Conservation (phyloP, 768 basidiomycete genomes). For the Tephrocybe sp. region DNA sequence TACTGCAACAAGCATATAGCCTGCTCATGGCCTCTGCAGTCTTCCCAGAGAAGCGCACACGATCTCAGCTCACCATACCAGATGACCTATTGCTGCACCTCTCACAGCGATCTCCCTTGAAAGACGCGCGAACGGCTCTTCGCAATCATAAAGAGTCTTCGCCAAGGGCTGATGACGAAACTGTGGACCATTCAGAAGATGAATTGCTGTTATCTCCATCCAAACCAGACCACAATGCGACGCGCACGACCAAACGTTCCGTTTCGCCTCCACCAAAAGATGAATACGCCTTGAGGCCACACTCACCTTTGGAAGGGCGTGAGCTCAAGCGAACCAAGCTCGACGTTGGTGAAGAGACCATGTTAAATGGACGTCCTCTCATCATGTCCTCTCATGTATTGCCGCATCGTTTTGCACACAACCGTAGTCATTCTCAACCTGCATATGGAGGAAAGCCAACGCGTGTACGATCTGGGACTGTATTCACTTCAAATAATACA, state of each 20-base stretch:
- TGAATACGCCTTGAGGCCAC: slow-evolving; percentile 23
- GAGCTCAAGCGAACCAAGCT: slow-evolving; percentile 36
- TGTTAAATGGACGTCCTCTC: slow-evolving; percentile 13
- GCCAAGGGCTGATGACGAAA: slow-evolving; percentile 7
- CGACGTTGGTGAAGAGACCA: slow-evolving; percentile 16
- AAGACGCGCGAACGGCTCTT: slow-evolving; percentile 42
- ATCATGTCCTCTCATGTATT: slow-evolving; percentile 9
- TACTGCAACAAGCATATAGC: neutral
- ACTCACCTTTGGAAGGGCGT: slow-evolving; percentile 26
- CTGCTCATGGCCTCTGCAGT: slow-evolving; percentile 8
- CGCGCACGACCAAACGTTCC: slow-evolving; percentile 33
- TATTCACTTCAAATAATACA: slow-evolving; percentile 18
- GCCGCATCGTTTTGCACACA: slow-evolving; percentile 21
- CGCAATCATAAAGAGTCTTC: slow-evolving; percentile 14
- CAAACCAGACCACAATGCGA: slow-evolving; percentile 21
- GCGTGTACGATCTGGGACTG: slow-evolving; percentile 24
- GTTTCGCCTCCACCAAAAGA: slow-evolving; percentile 33
- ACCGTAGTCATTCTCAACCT: slow-evolving; percentile 35
- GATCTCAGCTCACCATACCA: slow-evolving; percentile 50
- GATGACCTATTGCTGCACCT: slow-evolving; percentile 41
- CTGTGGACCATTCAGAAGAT: slow-evolving; percentile 37
- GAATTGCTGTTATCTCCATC: slow-evolving; percentile 45
- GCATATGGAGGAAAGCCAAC: slow-evolving; percentile 18
- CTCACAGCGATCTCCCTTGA: slow-evolving; percentile 49
- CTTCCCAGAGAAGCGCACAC: slow-evolving; percentile 37